Base-by-base conservation (phyloP, 805 yeast species). In the Pichia sporocuriosa region DNA sequence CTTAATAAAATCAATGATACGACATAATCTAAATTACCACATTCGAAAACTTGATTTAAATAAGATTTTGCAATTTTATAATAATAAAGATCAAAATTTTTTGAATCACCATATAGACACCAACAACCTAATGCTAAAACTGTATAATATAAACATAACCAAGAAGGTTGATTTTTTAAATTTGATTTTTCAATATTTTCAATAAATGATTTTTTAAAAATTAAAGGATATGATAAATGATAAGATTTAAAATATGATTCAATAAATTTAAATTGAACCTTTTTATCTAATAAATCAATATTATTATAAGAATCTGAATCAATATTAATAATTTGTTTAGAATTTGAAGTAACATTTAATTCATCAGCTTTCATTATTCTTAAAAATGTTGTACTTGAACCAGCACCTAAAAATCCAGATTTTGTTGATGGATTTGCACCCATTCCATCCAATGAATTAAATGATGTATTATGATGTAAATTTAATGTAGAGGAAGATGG, bases 91-190 rank as follows among this genome's bases (percentile, higher is more conserved):
- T 80, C 84, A 31, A 70, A 63, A 41, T 67, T 68, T 2, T 73
- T 63, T 15, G 66, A 56, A 47, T 77, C 81, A 12, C 80, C 81
- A 49, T 73, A 69, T 10, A 71, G 47, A 54, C 83, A 77, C 81
- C 84, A 80, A 20, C 84, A 72, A 13, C 87, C 88, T n/a, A 81
- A 59, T 0, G 84, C 82, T 22, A 79, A 56, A 0, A 80, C 76
- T 0, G 80, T 69, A 51, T 79, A 73, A 32, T 76, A 56, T 25
- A 81, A 51, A 19, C 78, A 64, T 47, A 72, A 72, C 78, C 80
- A 77, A 12, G 46, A 39, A 11, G 35, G 26, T 7, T 31, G 25
- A 12, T 32, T 33, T 23, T 22, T 25, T 19, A 21, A n/a, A 31
- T 32, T 16, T 3, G 36, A 36, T 17, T 29, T 25, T 12, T 45